A percentile compares a stretch with the other conserved stretches of the same genome.
These are phyloP conservation scores for Pseudogymnoascus sp. DNA, from an alignment of 2,329 filamentous ascomycete genomes.

Conservation along the genomic window DNA sequence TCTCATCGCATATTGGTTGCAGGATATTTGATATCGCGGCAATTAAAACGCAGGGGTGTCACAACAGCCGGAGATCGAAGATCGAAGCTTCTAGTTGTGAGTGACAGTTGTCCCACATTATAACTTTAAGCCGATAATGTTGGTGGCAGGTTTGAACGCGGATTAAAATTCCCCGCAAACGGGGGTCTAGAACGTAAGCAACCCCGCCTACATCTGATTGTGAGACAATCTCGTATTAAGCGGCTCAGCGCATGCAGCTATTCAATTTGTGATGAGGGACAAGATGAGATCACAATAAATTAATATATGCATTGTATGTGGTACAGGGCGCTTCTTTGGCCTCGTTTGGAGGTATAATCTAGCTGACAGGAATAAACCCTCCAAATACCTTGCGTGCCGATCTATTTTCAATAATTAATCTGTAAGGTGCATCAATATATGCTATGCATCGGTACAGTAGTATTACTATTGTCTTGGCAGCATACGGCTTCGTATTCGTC, in stretches of 20 bases:
- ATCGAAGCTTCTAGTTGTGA: not conserved
- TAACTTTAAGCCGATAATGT: not conserved
- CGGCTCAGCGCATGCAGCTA: not conserved
- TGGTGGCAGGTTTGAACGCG: not conserved
- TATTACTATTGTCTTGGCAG: not conserved
- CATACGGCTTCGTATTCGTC: slow-evolving; percentile 4
- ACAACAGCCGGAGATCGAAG: not conserved
- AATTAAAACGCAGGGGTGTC: not conserved
- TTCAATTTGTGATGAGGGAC: not conserved
- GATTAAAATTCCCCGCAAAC: not conserved
- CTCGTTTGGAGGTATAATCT: not conserved
- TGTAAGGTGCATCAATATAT: not conserved
- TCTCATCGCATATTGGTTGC: not conserved
- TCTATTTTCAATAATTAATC: not conserved
- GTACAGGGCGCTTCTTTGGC: not conserved
- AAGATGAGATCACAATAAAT: not conserved
- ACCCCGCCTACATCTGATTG: not conserved
- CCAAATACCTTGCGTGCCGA: not conserved
- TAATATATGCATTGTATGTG: not conserved
- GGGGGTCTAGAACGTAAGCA: not conserved
- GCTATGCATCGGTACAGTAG: not conserved
- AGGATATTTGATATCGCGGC: not conserved
- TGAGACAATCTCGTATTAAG: not conserved
- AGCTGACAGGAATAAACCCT: not conserved
- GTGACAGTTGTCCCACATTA: not conserved